Base-by-base conservation (phyloP, 2,329 filamentous ascomycete genomes). In the Colletotrichum lentis region DNA sequence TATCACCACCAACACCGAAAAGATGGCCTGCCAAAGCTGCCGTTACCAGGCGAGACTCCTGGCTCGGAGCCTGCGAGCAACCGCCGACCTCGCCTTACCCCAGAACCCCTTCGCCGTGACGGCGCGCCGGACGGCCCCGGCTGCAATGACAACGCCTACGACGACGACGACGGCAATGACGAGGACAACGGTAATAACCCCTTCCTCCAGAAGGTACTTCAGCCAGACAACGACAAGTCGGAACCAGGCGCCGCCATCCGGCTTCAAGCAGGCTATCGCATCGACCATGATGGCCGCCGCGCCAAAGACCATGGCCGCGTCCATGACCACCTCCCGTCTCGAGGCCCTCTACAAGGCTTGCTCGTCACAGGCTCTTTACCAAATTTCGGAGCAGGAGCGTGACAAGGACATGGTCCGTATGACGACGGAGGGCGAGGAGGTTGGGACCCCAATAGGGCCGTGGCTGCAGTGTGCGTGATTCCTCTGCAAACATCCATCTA, bases 341-440 rank as follows among this genome's bases (percentile, higher is more conserved):
- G 90, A 96, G 80, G 83, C 86, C 66, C 83, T 97, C 66, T 94
- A 93, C 82, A 90, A 91, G 76, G 85, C 88, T 70, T 96, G 93
- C 80, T 86, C 90, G 10, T 81, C 80, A 66, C 88, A 91, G 71
- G 94, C 91, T 53, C 87, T 90, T 70, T 97, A 97, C 79, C 87
- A 83, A 60, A 92, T 97, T 64, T 87, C 91, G 2, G 85, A 91
- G 71, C 84, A 88, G 62, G 82, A 86, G 58, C 84, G 90, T 72
- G 90, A 90, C 72, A 87, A 88, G 4, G 88, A 85, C 0, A 84
- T 87, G 55, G 86, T 96, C 61, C 86, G 88, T 35, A 90, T 89
- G 77, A 91, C 91, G 3, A 88, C 87, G 61, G 89, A 91, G 39
- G 94, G 93, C 10, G 92, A 96, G 77, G 93, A 98, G 78, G 78